Evolutionary conservation across 148 eudicot genomes (phyloP).

Genomic region (Nepenthes gracilis): DNA sequence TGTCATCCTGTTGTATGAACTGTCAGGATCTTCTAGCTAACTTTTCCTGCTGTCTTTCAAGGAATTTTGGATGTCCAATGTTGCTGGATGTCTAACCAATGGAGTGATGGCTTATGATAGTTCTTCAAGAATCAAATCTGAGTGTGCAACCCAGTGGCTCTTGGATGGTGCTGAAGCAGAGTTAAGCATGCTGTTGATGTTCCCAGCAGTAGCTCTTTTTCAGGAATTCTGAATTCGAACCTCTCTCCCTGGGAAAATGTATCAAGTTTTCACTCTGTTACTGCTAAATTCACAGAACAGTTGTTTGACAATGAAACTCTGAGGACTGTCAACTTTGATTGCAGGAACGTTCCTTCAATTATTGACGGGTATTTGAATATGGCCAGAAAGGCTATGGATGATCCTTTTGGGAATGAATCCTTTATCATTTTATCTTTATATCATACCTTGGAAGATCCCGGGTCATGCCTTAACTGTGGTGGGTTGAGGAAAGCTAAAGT

Average conservation of each 20-base stretch:
- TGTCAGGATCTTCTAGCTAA: not conserved
- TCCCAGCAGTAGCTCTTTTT: slow-evolving; percentile 29
- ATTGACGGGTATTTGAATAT: slow-evolving; percentile 18
- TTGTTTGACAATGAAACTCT: slow-evolving; percentile 26
- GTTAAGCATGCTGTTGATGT: slow-evolving; percentile 55
- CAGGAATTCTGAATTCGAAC: slow-evolving; percentile 32
- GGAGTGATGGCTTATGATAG: slow-evolving; percentile 42
- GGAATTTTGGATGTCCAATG: slow-evolving; percentile 45
- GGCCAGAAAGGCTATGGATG: slow-evolving; percentile 28
- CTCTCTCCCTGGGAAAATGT: slow-evolving; percentile 36
- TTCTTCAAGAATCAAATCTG: slow-evolving; percentile 44
- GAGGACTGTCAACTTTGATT: slow-evolving; percentile 28
- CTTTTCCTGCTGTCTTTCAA: slow-evolving; percentile 14
- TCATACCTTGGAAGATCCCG: slow-evolving; percentile 34
- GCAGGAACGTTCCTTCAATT: slow-evolving; percentile 27
- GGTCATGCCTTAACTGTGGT: slow-evolving; percentile 30
- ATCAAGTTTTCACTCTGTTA: slow-evolving; percentile 30
- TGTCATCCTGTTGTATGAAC: too few species aligned
- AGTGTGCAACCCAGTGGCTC: slow-evolving; percentile 65
- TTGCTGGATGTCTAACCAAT: slow-evolving; percentile 35
- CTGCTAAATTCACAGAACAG: slow-evolving; percentile 30
- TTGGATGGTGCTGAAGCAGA: slow-evolving; percentile 47
- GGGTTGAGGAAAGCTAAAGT: slow-evolving; percentile 63
- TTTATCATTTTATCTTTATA: slow-evolving; percentile 39
- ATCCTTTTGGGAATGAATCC: slow-evolving; percentile 29